Evolutionary conservation across 257 asterid genomes (phyloP).

Genomic region (Ligustrum vulgare): DNA sequence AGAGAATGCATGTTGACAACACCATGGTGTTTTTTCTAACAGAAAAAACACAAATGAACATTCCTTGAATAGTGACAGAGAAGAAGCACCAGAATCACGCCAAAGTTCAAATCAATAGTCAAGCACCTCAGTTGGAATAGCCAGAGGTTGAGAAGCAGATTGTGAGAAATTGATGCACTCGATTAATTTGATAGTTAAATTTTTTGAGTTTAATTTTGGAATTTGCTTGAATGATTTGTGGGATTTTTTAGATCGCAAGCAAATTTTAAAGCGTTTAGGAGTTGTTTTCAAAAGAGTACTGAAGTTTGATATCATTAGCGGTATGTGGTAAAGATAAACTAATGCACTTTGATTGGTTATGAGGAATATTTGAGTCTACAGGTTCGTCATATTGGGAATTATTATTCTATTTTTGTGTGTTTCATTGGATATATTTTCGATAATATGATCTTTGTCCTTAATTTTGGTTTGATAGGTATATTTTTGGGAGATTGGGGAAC

Average conservation of each 20-base stretch:
- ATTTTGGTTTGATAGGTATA: conserved; percentile 29
- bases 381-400: conserved; percentile 24
- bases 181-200: conserved; percentile 6
- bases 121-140: no score
- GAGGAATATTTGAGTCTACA: conserved; percentile 5
- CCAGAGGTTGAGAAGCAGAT: not conserved
- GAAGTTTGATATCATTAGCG: conserved; percentile 20
- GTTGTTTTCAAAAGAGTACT: conserved; percentile 19
- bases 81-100: no score
- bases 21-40: no score
- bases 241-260: conserved; percentile 16
- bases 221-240: conserved; percentile 6
- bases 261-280: conserved; percentile 8
- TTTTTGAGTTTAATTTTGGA: not conserved
- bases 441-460: not conserved
- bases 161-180: conserved; percentile 4
- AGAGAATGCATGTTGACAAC: no score
- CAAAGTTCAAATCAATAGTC: no score
- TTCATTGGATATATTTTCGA: not conserved
- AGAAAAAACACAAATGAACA: no score
- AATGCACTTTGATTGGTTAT: conserved; percentile 2
- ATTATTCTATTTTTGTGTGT: not conserved
- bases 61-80: no score
- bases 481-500: conserved; percentile 37
- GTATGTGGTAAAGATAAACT: conserved; percentile 16